Evolutionary conservation across 169 alveolate species (phyloP), one percentile per base, ranked within the genome.

Genomic region (Cryptosporidium viatorum): DNA sequence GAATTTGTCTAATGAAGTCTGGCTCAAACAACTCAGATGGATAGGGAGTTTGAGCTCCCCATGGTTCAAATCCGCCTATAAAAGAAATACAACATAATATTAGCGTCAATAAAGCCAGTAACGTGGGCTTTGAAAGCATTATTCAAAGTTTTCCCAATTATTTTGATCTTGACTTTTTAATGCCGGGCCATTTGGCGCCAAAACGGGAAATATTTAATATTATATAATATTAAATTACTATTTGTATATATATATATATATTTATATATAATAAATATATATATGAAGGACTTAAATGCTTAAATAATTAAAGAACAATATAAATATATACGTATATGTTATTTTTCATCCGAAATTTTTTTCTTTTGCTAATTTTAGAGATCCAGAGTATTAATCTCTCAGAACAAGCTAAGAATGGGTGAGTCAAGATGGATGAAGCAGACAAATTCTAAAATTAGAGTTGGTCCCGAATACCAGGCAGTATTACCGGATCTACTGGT

Each of bases 401-500:
- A 55, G 31, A 14, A 23, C 21, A 69, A 31, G 39, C 39, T 29
- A 14, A 59, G 45, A 41, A 80, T 80, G 89, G 29, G 69, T 45
- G 80, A 65, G 21, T 16, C 80, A 55, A 65, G 62, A 65, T 80
- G 89, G 89, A 80, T 80, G 89, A 80, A 39, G 43, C 62, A 65
- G 33, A 60, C 21, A 26, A 62, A 80, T 73, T 62, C 89, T 2
- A 60, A 59, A 45, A 80, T 80, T 48, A 58, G 89, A n/a, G 43
- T 80, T 26, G 89, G 89, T 0, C 89, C 89, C 21, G 80, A 80
- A 65, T 80, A 60, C 67, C 89, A 80, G 21, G 89, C 89, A 23
- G 89, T 80, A 12, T 2, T 80, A 39, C 89, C 89, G n/a, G 89
- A 80, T 80, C 67, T 80, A 29, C 0, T 41, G 10, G 41, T n/a